Evolutionary conservation across 2,329 filamentous ascomycete species (phyloP), one percentile per base, ranked within the genome.

Genomic region (Fusarium euwallaceae): DNA sequence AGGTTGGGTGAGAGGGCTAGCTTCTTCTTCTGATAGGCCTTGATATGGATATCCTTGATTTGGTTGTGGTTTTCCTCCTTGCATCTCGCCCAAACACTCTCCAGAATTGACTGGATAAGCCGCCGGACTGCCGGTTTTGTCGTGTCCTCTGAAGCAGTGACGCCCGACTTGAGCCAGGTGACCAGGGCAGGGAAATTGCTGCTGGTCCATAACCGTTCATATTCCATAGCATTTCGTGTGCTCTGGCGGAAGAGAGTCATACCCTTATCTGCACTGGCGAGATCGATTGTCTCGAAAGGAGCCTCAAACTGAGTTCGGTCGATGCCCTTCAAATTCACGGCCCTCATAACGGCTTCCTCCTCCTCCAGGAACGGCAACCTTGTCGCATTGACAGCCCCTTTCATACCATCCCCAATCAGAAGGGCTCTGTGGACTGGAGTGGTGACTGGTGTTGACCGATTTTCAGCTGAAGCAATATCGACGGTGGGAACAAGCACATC

Each of bases 371-470:
- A 70, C 20, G 86, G 83, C 56, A 89, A 79, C 10, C 85, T 79
- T 7, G 88, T 81, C 8, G 90, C 76, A 2, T 88, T 85, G 6
- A 92, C 86, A 1, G 93, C 90, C 9, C 93, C 94, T 63, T 89
- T 85, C 3, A 97, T 84, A 0, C 94, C 95, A 59, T 94, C 88
- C 0, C 91, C 92, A 10, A 97, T 88, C 11, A 98, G 78, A 17
- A 98, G 83, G 1, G 92, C 91, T 80, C 92, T 94, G 80, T 98
- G 96, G 1, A 98, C 95, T 0, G 96, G 95, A 53, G 94, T 95
- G 8, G 91, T 90, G 48, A 97, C 87, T 17, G 91, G 88, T 14
- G 91, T 91, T 66, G 91, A 88, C 70, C 91, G 87, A 10, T 92
- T 91, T 17, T 89, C 90, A 70, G 87, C 88, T 16, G 92, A 91